These are phyloP conservation scores for Cubamyces lactineus DNA, from an alignment of 768 basidiomycete species.

Conservation along the genomic window DNA sequence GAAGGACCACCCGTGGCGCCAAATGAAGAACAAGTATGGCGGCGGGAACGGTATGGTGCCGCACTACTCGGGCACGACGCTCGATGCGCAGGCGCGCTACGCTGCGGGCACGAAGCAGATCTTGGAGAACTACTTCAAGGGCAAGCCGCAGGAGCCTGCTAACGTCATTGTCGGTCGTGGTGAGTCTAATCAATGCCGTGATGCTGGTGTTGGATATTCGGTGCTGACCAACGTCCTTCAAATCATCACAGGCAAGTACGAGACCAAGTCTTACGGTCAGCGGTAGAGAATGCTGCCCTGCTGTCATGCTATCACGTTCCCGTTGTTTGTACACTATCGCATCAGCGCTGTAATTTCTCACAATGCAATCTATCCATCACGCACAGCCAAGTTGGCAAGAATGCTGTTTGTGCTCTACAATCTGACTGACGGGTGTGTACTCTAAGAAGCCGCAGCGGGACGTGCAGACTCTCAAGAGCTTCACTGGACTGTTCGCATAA, in stretches of 20 bases:
- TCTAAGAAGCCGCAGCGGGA: too few relatives aligned
- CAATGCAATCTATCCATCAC: too few relatives aligned
- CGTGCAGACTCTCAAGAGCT: too few relatives aligned
- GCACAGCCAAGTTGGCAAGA: too few relatives aligned
- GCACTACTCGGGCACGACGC: constrained; percentile 86
- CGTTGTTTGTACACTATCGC: too few relatives aligned
- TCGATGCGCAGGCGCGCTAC: constrained; percentile 88
- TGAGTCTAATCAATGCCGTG: neutral
- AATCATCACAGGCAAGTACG: constrained; percentile 36
- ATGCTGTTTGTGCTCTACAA: too few relatives aligned
- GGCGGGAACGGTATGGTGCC: constrained; percentile 91
- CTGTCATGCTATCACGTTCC: too few relatives aligned
- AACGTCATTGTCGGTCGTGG: constrained; percentile 77
- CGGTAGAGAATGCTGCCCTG: neutral
- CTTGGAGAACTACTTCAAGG: constrained; percentile 66
- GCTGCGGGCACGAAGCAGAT: constrained; percentile 72
- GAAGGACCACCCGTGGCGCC: constrained; percentile 84
- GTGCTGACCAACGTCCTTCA: neutral
- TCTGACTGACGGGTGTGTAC: too few relatives aligned
- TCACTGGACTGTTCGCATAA: too few relatives aligned
- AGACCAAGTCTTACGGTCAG: constrained; percentile 44
- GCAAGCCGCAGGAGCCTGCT: constrained; percentile 68
- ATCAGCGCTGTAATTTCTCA: too few relatives aligned
- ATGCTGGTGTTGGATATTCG: too few relatives aligned
- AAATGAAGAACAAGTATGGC: constrained; percentile 75